Evolutionary conservation across 371 early-diverging fungal genomes (phyloP).

Genomic region (Lichtheimia ramosa): DNA sequence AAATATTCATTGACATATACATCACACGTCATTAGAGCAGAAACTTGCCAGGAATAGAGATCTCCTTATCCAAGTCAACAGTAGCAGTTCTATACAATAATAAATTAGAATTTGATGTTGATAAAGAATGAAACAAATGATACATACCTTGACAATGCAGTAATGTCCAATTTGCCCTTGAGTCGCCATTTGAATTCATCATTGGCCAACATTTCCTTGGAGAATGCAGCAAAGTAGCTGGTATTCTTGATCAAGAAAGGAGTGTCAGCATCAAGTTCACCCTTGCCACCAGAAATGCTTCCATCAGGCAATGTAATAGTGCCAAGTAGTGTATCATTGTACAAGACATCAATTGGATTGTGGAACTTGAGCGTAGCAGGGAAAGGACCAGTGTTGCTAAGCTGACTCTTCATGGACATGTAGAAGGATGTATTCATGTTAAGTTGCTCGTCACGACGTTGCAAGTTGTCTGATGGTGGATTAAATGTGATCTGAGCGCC

Average conservation of each 20-base stretch:
- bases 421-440: slow-evolving; percentile 26
- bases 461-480: slow-evolving; percentile 18
- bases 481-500: slow-evolving; percentile 54
- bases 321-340: slow-evolving; percentile 50
- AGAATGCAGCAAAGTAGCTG: slow-evolving; percentile 48
- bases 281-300: slow-evolving; percentile 47
- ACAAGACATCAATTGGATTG: slow-evolving; percentile 40
- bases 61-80: slow-evolving; percentile 39
- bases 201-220: slow-evolving; percentile 53
- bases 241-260: slow-evolving; percentile 48
- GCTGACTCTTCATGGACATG: slow-evolving; percentile 50
- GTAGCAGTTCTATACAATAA: slow-evolving; percentile 35
- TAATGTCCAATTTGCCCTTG: slow-evolving; percentile 57
- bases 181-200: slow-evolving; percentile 57
- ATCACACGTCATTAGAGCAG: background rate
- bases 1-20: background rate
- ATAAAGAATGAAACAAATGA: slow-evolving; percentile 36
- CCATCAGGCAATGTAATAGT: slow-evolving; percentile 52
- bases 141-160: slow-evolving; percentile 53
- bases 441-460: slow-evolving; percentile 28
- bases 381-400: slow-evolving; percentile 63
- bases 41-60: slow-evolving; percentile 31
- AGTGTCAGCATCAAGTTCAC: slow-evolving; percentile 38
- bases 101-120: slow-evolving; percentile 23
- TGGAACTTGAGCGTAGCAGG: slow-evolving; percentile 48